A percentile compares a stretch with the other conserved stretches of the same genome.
Conservation (phyloP, 305 asterid genomes). For the Ilex paraguariensis region DNA sequence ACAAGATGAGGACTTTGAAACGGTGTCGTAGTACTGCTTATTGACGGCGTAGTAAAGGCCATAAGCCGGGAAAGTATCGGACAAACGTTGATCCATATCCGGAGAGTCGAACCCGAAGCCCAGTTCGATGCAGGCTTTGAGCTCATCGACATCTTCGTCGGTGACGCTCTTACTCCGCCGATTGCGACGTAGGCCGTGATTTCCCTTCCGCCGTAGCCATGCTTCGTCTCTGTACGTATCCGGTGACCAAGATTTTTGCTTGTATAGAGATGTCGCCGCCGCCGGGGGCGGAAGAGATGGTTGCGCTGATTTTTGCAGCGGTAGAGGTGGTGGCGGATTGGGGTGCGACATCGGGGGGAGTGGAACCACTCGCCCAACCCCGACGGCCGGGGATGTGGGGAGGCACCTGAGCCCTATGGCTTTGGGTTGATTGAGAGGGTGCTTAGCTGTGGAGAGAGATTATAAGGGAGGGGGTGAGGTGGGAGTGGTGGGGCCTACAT, state of each 20-base stretch:
- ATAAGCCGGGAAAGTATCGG: conserved; percentile 66
- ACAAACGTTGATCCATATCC: conserved; percentile 55
- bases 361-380: conserved; percentile 26
- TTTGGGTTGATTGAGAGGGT: not conserved
- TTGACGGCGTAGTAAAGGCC: conserved; percentile 59
- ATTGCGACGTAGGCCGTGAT: conserved; percentile 18
- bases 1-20: conserved; percentile 19
- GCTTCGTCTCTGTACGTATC: conserved; percentile 58
- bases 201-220: conserved; percentile 48
- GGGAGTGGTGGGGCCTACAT: conserved; percentile 3
- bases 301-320: not conserved
- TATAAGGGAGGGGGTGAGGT: not conserved
- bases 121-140: conserved; percentile 68
- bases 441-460: not conserved
- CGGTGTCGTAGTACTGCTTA: conserved; percentile 37
- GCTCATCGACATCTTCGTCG: conserved; percentile 68
- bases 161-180: conserved; percentile 55
- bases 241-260: conserved; percentile 65
- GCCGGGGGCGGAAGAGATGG: conserved; percentile 6
- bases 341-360: conserved; percentile 21
- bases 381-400: conserved; percentile 31
- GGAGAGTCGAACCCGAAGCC: conserved; percentile 73
- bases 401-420: not conserved
- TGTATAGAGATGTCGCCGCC: conserved; percentile 29
- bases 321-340: conserved; percentile 11